Conservation (phyloP, 2,329 filamentous ascomycete species). For the Alternaria triticina region DNA sequence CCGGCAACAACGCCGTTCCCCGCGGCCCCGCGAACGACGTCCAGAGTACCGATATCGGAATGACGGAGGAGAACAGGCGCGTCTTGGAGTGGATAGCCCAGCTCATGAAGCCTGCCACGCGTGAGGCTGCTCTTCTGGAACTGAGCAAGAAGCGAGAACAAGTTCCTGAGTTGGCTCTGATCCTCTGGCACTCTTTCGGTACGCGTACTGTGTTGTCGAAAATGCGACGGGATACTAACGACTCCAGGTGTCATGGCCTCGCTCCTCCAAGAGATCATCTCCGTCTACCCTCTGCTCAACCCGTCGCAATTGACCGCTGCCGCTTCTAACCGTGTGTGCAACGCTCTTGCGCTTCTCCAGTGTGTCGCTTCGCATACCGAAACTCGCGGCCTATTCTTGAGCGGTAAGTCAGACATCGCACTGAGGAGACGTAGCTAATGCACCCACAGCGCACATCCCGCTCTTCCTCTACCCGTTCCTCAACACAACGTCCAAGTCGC, state of each 20-base stretch:
- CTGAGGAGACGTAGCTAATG: slow-evolving; percentile 17
- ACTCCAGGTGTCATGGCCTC: slow-evolving; percentile 92
- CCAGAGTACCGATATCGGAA: slow-evolving; percentile 52
- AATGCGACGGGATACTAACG: slow-evolving; percentile 19
- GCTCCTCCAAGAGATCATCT: slow-evolving; percentile 96
- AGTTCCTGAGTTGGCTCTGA: slow-evolving; percentile 92
- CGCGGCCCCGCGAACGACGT: slow-evolving; percentile 49
- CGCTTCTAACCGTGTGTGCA: slow-evolving; percentile 97
- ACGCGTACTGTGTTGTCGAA: slow-evolving; percentile 25
- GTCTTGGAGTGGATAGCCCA: slow-evolving; percentile 95
- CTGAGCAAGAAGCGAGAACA: slow-evolving; percentile 99
- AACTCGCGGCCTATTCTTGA: slow-evolving; percentile 89
- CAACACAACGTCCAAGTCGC: slow-evolving; percentile 97
- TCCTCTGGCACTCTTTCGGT: slow-evolving; percentile 99
- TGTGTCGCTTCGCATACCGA: slow-evolving; percentile 98
- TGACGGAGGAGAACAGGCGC: slow-evolving; percentile 88
- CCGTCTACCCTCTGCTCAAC: slow-evolving; percentile 94
- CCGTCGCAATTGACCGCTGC: slow-evolving; percentile 96
- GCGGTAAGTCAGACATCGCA: slow-evolving; percentile 63
- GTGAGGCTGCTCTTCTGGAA: slow-evolving; percentile 90
- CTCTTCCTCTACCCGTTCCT: slow-evolving; percentile 98
- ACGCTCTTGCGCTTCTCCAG: slow-evolving; percentile 91
- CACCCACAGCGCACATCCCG: slow-evolving; percentile 81
- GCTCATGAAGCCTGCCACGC: slow-evolving; percentile 82
- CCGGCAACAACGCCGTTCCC: slow-evolving; percentile 45